Conservation (phyloP, 768 basidiomycete species). For the Mycena metata region DNA sequence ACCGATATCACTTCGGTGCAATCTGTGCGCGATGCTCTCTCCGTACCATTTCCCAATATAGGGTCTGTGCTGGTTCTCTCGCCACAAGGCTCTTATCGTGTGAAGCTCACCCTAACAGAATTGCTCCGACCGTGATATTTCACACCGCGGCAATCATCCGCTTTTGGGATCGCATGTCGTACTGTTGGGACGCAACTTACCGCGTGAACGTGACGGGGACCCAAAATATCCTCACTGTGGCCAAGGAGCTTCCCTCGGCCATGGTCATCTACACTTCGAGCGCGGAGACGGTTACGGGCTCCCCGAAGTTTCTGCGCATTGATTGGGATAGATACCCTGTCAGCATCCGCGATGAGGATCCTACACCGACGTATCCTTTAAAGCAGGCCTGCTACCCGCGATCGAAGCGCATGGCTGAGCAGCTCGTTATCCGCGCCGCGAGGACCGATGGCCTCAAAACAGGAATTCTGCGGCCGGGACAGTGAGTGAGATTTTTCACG, state of each 20-base stretch:
- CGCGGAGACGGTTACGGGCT: slow-evolving; percentile 59
- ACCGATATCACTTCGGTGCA: slow-evolving; percentile 49
- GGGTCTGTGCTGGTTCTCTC: too few relatives aligned
- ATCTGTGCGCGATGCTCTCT: slow-evolving; percentile 45
- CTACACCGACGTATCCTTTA: slow-evolving; percentile 52
- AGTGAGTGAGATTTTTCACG: slow-evolving; percentile 38
- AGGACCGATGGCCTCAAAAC: slow-evolving; percentile 60
- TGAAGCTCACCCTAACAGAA: too few relatives aligned
- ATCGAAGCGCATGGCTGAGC: slow-evolving; percentile 68
- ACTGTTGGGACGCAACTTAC: slow-evolving; percentile 59
- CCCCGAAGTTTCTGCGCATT: slow-evolving; percentile 50
- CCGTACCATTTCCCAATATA: slow-evolving; percentile 53
- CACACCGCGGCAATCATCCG: slow-evolving; percentile 70
- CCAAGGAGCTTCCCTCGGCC: slow-evolving; percentile 54
- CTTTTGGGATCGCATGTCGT: slow-evolving; percentile 64
- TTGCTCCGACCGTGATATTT: slow-evolving; percentile 65
- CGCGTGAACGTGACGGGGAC: slow-evolving; percentile 65
- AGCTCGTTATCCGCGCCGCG: slow-evolving; percentile 67
- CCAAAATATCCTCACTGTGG: slow-evolving; percentile 61
- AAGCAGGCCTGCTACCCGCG: slow-evolving; percentile 64
- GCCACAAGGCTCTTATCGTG: too few relatives aligned
- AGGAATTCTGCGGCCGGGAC: slow-evolving; percentile 51
- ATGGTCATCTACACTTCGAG: slow-evolving; percentile 62
- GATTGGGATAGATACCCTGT: slow-evolving; percentile 42
- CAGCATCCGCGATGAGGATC: slow-evolving; percentile 63